phyloP scores from a whole-genome alignment of 495 filamentous ascomycete species.

The Chaetomium cochliodes region DNA sequence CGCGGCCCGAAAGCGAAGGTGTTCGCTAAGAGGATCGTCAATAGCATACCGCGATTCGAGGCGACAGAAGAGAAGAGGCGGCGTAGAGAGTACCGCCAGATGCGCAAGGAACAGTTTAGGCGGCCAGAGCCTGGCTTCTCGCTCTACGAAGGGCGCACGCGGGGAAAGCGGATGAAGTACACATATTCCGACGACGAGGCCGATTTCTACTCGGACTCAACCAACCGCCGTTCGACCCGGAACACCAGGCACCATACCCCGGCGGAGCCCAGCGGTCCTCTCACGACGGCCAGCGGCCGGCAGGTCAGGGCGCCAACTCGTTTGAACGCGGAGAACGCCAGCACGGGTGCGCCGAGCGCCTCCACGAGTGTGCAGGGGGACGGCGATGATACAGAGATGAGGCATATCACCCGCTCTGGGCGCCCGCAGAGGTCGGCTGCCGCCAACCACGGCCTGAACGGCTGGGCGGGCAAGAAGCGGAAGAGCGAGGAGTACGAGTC shows the following conservation, averaged over 20 bases:
- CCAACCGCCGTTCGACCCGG: conserved; percentile 68
- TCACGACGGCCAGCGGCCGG: conserved; percentile 86
- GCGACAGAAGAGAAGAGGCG: conserved; percentile 94
- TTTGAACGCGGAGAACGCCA: conserved; percentile 69
- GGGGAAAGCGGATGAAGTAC: conserved; percentile 93
- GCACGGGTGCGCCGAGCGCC: conserved; percentile 41
- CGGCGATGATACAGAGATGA: conserved; percentile 32
- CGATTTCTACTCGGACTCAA: conserved; percentile 67
- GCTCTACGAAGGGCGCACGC: conserved; percentile 91
- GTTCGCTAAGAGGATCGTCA: conserved; percentile 72
- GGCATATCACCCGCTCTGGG: conserved; percentile 27
- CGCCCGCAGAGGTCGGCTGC: conserved; percentile 42
- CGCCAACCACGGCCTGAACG: conserved; percentile 44
- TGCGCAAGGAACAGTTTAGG: conserved; percentile 81
- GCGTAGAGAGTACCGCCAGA: conserved; percentile 84
- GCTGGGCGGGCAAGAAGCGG: conserved; percentile 59
- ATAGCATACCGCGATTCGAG: conserved; percentile 89
- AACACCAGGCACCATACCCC: conserved; percentile 72
- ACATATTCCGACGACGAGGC: conserved; percentile 92
- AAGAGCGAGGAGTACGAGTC: conserved; percentile 69
- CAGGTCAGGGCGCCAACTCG: conserved; percentile 78
- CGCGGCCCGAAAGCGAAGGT: conserved; percentile 73
- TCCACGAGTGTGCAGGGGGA: conserved; percentile 40
- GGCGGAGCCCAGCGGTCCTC: conserved; percentile 65
- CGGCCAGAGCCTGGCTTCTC: conserved; percentile 88